Conservation (phyloP, 2,329 filamentous ascomycete species). For the Phoma sp. region DNA sequence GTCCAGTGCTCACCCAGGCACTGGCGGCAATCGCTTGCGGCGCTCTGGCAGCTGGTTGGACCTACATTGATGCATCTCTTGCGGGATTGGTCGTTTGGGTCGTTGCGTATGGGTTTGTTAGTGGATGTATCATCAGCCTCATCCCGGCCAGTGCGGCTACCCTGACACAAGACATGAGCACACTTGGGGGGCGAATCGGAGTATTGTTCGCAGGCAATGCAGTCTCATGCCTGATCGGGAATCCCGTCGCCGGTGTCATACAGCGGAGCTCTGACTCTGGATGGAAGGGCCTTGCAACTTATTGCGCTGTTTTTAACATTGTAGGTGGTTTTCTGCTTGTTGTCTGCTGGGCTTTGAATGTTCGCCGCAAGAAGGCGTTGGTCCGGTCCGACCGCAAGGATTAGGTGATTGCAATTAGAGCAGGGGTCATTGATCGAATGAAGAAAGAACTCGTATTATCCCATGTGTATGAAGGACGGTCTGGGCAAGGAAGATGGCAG, state of each 20-base stretch:
- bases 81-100: constrained; percentile 22
- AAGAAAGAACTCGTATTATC: too few species aligned
- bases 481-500: background rate
- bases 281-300: constrained; percentile 16
- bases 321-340: constrained; percentile 14
- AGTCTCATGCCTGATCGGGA: constrained; percentile 29
- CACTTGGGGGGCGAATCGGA: constrained; percentile 27
- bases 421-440: too few species aligned
- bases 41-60: constrained; percentile 51
- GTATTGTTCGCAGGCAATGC: constrained; percentile 32
- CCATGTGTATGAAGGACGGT: too few species aligned
- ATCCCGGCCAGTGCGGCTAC: constrained; percentile 23
- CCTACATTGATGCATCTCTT: constrained; percentile 16
- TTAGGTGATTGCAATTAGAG: background rate
- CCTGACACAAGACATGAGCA: constrained; percentile 27
- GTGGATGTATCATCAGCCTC: constrained; percentile 25
- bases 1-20: constrained; percentile 54
- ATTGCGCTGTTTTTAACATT: constrained; percentile 18
- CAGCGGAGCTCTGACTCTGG: constrained; percentile 9
- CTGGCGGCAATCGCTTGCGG: constrained; percentile 54
- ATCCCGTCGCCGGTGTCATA: constrained; percentile 30
- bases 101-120: constrained; percentile 24
- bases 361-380: background rate
- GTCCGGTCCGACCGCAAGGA: background rate
- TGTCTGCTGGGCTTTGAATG: constrained; percentile 10